Percentiles rank a stretch among this genome's conserved stretches.
Evolutionary conservation across 164 flowering plant species (phyloP).

Genomic region (Houttuynia cordata): DNA sequence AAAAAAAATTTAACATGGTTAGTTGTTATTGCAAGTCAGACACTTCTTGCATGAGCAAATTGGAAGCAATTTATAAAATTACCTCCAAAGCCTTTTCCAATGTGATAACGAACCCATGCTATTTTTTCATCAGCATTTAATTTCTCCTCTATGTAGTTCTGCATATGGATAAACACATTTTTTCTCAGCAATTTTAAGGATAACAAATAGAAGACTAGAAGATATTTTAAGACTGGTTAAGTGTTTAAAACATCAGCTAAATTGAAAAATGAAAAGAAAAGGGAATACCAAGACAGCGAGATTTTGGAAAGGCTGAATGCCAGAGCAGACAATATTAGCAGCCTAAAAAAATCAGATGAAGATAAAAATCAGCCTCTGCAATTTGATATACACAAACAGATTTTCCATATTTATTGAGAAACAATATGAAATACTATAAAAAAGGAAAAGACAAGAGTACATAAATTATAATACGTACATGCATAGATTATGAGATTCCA

Average conservation of each 20-base stretch:
- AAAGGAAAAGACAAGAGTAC: no score
- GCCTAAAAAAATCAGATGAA: conserved; percentile 26
- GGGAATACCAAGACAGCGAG: conserved; percentile 35
- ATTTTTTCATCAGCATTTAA: conserved; percentile 38
- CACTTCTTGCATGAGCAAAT: background rate
- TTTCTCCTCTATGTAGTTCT: conserved; percentile 64
- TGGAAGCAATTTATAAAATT: background rate
- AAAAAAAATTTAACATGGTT: background rate
- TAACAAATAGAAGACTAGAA: no score
- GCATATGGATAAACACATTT: conserved; percentile 5
- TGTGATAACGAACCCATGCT: conserved; percentile 44
- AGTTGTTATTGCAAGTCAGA: no score
- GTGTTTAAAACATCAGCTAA: background rate
- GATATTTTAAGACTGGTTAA: no score
- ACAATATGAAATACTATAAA: no score
- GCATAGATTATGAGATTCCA: no score
- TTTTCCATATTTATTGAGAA: no score
- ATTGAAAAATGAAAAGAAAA: background rate
- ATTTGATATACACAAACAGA: no score
- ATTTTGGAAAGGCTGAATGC: conserved; percentile 82
- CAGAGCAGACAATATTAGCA: conserved; percentile 67
- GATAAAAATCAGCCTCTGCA: no score
- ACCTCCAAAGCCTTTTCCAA: conserved; percentile 71
- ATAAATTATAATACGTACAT: no score
- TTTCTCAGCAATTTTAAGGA: background rate